These are phyloP conservation scores for Leccinum pallidistipes DNA, from an alignment of 1,284 basidiomycete species.

Conservation along the genomic window DNA sequence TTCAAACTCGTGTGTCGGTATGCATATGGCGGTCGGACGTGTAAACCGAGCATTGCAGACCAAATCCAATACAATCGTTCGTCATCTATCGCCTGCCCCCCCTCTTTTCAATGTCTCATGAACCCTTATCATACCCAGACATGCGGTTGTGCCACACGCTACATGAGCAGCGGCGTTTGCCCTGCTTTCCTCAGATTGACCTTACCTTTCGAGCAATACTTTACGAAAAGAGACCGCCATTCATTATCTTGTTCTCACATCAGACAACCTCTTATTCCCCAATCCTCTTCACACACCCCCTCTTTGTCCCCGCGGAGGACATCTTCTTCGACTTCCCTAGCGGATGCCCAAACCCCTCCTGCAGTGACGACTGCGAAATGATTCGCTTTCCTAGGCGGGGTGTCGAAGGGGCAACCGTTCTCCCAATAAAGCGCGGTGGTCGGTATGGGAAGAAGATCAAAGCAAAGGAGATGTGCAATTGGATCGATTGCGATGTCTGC, in stretches of 20 bases:
- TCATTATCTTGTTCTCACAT: conserved; percentile 73
- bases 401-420: conserved; percentile 54
- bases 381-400: conserved; percentile 70
- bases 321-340: conserved; percentile 74
- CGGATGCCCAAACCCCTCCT: conserved; percentile 72
- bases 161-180: conserved; percentile 61
- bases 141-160: conserved; percentile 66
- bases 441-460: conserved; percentile 48
- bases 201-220: conserved; percentile 69
- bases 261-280: conserved; percentile 77
- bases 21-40: conserved; percentile 56
- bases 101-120: conserved; percentile 11
- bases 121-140: conserved; percentile 40
- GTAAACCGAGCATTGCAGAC: conserved; percentile 64
- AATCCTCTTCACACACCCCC: conserved; percentile 69
- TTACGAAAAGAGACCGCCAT: conserved; percentile 69
- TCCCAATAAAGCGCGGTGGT: conserved; percentile 56
- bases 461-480: conserved; percentile 69
- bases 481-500: conserved; percentile 67
- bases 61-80: conserved; percentile 67
- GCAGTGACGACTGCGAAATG: conserved; percentile 77
- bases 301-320: conserved; percentile 67
- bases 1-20: conserved; percentile 68
- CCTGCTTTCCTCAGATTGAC: conserved; percentile 77
- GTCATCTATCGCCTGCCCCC: conserved; percentile 18